phyloP scores from a whole-genome alignment of 805 yeast genomes.

The Kodamaea laetipori region DNA sequence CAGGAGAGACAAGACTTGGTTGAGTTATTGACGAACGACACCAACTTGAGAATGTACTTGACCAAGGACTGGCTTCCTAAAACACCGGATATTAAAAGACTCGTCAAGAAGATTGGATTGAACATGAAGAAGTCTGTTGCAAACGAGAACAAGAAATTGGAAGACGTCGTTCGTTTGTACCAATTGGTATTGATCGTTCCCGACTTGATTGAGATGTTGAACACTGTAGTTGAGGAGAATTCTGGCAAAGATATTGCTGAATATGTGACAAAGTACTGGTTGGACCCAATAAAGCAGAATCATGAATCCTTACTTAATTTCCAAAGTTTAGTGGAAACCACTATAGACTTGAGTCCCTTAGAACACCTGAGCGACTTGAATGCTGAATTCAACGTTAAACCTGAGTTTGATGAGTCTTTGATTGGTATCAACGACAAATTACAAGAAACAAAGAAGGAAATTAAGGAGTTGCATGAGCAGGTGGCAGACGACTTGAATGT shows the following conservation, averaged over 20 bases:
- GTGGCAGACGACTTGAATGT: constrained; percentile 75
- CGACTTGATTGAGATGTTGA: constrained; percentile 57
- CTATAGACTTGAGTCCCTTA: constrained; percentile 82
- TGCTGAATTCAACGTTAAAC: constrained; percentile 81
- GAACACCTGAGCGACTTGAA: constrained; percentile 49
- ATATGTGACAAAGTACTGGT: constrained; percentile 56
- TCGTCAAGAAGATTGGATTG: constrained; percentile 62
- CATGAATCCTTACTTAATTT: constrained; percentile 60
- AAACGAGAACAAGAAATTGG: constrained; percentile 61
- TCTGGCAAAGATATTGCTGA: constrained; percentile 26
- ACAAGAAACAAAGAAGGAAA: constrained; percentile 53
- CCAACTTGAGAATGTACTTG: constrained; percentile 63
- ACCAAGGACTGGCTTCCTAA: constrained; percentile 66
- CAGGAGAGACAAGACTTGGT: constrained; percentile 72
- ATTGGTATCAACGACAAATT: constrained; percentile 59
- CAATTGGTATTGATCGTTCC: constrained; percentile 77
- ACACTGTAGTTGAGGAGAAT: constrained; percentile 41
- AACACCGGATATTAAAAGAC: constrained; percentile 81
- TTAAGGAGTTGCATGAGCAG: constrained; percentile 59
- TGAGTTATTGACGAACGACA: constrained; percentile 68
- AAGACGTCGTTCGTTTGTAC: constrained; percentile 87
- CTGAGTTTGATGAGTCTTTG: constrained; percentile 85
- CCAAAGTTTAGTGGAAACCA: constrained; percentile 87
- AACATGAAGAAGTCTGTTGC: constrained; percentile 33
- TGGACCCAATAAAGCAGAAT: constrained; percentile 53